Evolutionary conservation across 1,284 basidiomycete genomes (phyloP), one percentile per base, ranked within the genome.

Genomic region (Takashimella koratensis): DNA sequence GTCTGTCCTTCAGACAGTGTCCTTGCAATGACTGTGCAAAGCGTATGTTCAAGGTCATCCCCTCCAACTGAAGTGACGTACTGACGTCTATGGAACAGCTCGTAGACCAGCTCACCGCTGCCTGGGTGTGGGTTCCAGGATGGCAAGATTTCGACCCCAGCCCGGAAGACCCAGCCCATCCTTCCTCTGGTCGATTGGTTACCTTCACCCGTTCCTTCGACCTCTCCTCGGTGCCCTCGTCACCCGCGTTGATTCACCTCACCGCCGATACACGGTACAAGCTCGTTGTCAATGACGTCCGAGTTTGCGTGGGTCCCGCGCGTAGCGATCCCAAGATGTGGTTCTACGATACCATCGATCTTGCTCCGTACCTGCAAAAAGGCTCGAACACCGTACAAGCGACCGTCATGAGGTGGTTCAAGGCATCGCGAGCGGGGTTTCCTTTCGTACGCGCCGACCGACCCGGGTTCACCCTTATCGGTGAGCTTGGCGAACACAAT

Each of bases 221-320:
- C 10, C 47, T 63, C 3, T 21, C 16, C 22, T 16, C 25, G 5
- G 40, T 47, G 3, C 45, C 58, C 13, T 8, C 6, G 16, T 10
- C 25, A 5, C 39, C 26, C 2, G 54, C 56, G 5, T 12, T 50
- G n/a, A 44, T 65, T 26, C 59, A 62, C 47, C 54, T 59, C 45
- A 62, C 62, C 5, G 65, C 65, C 5, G 65, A 67, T 45, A 67
- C 65, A 4, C 53, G 65, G 12, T 67, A 67, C 57, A 67, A 67
- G 51, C 57, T 67, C 22, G 24, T 61, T 27, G 52, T 67, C 26
- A 67, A 67, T 27, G 63, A 62, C 2, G 13, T 22, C 1, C 49
- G 63, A 45, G 62, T 63, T 4, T 43, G 56, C 12, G 57, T 67
- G n/a, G 65, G 65, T 4, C 65, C 65, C 0, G 51, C 60, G 2